Evolutionary conservation across 371 early-diverging fungal genomes (phyloP).

Genomic region (Thermomucor indicae-seudaticae): DNA sequence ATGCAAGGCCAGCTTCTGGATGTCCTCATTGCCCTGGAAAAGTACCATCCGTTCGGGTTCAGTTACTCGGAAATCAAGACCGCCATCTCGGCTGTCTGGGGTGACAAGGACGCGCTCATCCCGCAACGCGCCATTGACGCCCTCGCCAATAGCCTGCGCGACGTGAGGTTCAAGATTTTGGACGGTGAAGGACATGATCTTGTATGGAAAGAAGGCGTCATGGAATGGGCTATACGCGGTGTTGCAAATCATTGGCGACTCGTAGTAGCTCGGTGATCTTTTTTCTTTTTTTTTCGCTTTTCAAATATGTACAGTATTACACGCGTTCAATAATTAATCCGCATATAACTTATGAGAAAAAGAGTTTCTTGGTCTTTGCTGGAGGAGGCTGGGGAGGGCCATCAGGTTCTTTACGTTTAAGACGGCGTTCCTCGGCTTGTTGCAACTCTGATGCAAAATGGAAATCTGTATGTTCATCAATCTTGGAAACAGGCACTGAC

Average conservation of each 20-base stretch:
- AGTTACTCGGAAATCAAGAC: conserved; percentile 34
- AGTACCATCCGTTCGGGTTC: conserved; percentile 46
- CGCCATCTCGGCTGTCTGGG: conserved; percentile 47
- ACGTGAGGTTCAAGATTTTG: conserved; percentile 39
- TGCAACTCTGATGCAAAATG: conserved; percentile 44
- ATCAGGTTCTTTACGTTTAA: too few species aligned
- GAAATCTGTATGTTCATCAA: conserved; percentile 47
- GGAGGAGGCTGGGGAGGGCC: too few species aligned
- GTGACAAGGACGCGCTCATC: conserved; percentile 46
- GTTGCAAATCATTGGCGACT: conserved; percentile 24
- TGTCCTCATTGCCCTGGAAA: conserved; percentile 45
- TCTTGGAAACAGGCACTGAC: conserved; percentile 10
- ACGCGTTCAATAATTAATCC: too few species aligned
- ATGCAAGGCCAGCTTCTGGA: conserved; percentile 40
- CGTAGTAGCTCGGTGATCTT: conserved; percentile 1
- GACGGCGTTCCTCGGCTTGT: conserved; percentile 8
- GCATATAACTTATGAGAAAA: too few species aligned
- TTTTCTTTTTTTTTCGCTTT: too few species aligned
- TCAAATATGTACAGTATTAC: too few species aligned
- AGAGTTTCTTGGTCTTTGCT: too few species aligned
- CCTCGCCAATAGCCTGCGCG: conserved; percentile 33
- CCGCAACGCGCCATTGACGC: conserved; percentile 34
- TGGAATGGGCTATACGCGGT: conserved; percentile 49
- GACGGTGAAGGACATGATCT: conserved; percentile 50
- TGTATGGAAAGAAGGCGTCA: conserved; percentile 54